phyloP scores from a whole-genome alignment of 2,329 filamentous ascomycete species.

The Diaporthe eres region DNA sequence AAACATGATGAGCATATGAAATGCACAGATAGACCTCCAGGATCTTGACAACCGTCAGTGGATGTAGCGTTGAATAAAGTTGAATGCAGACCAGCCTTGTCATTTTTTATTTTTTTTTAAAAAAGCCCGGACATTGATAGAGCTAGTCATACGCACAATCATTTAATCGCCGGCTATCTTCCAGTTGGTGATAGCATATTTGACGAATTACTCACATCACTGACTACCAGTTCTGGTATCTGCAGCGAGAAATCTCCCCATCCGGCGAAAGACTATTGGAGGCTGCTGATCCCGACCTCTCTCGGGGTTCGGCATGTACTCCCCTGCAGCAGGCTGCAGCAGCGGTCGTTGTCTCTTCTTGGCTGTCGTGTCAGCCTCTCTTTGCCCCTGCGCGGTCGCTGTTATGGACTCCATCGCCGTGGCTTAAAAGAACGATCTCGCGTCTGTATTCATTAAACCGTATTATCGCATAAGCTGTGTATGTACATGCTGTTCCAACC shows the following conservation, averaged over 20 bases:
- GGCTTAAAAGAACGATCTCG: slow-evolving; percentile 38
- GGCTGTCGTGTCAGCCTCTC: slow-evolving; percentile 5
- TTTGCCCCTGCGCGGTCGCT: not conserved
- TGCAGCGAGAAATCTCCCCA: not conserved
- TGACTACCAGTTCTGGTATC: not conserved
- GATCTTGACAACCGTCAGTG: not conserved
- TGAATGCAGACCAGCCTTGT: not conserved
- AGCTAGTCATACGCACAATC: not conserved
- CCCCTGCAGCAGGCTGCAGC: slow-evolving; percentile 9
- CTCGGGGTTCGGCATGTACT: slow-evolving; percentile 20
- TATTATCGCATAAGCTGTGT: slow-evolving; percentile 41
- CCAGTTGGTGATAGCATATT: not conserved
- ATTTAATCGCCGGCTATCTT: not conserved
- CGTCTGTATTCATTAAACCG: slow-evolving; percentile 43
- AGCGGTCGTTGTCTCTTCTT: not conserved
- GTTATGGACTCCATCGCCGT: not conserved
- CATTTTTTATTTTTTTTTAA: not conserved
- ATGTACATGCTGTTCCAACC: slow-evolving; percentile 40
- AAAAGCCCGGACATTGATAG: too few species aligned
- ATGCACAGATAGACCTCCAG: not conserved
- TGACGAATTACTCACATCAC: not conserved
- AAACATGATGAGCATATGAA: not conserved
- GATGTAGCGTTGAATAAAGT: not conserved
- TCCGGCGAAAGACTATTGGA: not conserved
- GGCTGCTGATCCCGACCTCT: slow-evolving; percentile 19